Conservation (phyloP, 805 yeast species). For the Saccharomycopsis synnaedendra region DNA sequence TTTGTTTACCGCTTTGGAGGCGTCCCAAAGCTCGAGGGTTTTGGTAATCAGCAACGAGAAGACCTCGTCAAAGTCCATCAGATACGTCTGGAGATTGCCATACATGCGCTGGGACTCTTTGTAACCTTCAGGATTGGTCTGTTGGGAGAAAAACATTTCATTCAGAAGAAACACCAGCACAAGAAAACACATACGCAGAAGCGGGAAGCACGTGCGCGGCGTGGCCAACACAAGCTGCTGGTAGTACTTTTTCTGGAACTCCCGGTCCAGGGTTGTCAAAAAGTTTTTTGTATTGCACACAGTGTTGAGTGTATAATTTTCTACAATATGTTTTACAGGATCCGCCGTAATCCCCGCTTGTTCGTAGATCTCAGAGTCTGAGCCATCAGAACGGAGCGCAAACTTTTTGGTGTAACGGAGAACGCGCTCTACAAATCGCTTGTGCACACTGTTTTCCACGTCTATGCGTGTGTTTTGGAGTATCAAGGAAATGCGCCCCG, state of each 20-base stretch:
- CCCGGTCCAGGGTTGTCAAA: constrained; percentile 42
- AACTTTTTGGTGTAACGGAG: constrained; percentile 3
- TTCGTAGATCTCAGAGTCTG: constrained; percentile 19
- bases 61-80: background rate
- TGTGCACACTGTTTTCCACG: constrained; percentile 1
- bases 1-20: constrained; percentile 45
- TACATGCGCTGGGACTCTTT: background rate
- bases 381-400: background rate
- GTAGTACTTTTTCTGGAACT: constrained; percentile 49
- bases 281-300: constrained; percentile 45
- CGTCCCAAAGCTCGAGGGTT: constrained; percentile 38
- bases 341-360: constrained; percentile 36
- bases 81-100: background rate
- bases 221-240: constrained; percentile 54
- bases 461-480: background rate
- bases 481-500: background rate
- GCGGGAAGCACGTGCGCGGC: constrained; percentile 38
- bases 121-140: constrained; percentile 1
- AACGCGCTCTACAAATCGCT: constrained; percentile 7
- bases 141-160: constrained; percentile 18
- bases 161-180: constrained; percentile 22
- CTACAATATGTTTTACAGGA: constrained; percentile 31
- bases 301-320: constrained; percentile 36
- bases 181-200: constrained; percentile 27
- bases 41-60: constrained; percentile 28